phyloP scores from a whole-genome alignment of 768 basidiomycete species.

The Austroboletus festivus region DNA sequence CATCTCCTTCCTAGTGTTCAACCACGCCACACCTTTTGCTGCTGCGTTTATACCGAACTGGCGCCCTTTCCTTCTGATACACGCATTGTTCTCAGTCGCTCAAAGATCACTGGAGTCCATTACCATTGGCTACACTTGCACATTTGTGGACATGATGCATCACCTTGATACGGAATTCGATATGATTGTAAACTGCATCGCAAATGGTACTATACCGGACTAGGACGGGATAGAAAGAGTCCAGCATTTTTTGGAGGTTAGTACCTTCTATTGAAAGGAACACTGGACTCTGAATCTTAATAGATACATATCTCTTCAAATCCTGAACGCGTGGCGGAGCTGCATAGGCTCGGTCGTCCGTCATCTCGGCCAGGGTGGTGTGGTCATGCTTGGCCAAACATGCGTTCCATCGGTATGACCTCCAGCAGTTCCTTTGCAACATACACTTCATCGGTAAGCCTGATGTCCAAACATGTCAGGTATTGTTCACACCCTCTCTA shows the following conservation, averaged over 20 bases:
- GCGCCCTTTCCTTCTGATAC: conserved; percentile 5
- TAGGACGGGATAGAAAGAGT: neutral
- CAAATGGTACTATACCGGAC: neutral
- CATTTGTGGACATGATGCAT: neutral
- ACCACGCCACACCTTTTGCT: neutral
- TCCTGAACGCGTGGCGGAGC: conserved; percentile 2
- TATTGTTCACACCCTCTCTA: neutral
- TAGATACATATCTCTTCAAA: neutral
- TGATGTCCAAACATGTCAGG: neutral
- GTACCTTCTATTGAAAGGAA: neutral
- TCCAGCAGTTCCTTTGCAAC: conserved; percentile 15
- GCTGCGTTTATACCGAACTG: neutral
- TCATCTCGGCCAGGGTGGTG: conserved; percentile 7
- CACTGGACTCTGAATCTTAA: neutral
- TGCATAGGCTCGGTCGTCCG: conserved; percentile 8
- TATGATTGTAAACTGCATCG: neutral
- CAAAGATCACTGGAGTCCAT: neutral
- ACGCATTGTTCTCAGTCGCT: neutral
- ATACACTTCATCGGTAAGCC: conserved; percentile 8
- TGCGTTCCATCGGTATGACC: conserved; percentile 4
- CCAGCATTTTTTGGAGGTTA: conserved; percentile 2
- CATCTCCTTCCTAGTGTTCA: conserved; percentile 3
- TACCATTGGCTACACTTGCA: neutral
- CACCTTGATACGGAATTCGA: neutral
- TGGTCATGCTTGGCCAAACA: conserved; percentile 8